Conservation (phyloP, 768 basidiomycete species). For the Podaxis carcinomalis region DNA sequence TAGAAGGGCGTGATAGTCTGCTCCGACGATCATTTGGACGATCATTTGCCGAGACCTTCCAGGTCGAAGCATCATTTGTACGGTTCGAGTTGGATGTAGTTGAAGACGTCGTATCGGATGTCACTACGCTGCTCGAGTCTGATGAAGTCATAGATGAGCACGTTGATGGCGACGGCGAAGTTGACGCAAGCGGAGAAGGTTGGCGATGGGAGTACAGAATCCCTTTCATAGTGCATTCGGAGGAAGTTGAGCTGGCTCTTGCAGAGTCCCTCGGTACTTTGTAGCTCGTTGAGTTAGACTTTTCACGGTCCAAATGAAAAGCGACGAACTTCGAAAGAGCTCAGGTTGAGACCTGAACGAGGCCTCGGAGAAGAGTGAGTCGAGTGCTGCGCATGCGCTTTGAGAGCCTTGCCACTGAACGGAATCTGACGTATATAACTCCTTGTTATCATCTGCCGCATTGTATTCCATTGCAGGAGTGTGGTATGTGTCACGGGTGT, state of each 20-base stretch:
- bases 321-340: slow-evolving; percentile 3
- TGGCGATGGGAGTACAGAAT: background rate
- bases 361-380: slow-evolving; percentile 17
- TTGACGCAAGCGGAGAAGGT: background rate
- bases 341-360: background rate
- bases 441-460: background rate
- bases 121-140: background rate
- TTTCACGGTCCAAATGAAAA: background rate
- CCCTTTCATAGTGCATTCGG: background rate
- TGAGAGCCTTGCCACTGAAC: slow-evolving; percentile 22
- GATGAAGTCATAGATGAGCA: background rate
- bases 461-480: background rate
- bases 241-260: background rate
- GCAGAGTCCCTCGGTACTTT: slow-evolving; percentile 1
- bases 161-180: background rate
- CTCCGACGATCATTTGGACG: slow-evolving; percentile 3
- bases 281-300: background rate
- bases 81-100: background rate
- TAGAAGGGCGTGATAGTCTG: background rate
- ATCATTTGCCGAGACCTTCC: slow-evolving; percentile 1
- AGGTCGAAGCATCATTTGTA: background rate
- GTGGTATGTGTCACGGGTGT: background rate
- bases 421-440: slow-evolving; percentile 10
- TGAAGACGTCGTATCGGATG: background rate
- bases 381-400: slow-evolving; percentile 17